Evolutionary conservation across 75 land plant species (phyloP), one percentile per base, ranked within the genome.

Genomic region (Pseudotsuga menziesii): DNA sequence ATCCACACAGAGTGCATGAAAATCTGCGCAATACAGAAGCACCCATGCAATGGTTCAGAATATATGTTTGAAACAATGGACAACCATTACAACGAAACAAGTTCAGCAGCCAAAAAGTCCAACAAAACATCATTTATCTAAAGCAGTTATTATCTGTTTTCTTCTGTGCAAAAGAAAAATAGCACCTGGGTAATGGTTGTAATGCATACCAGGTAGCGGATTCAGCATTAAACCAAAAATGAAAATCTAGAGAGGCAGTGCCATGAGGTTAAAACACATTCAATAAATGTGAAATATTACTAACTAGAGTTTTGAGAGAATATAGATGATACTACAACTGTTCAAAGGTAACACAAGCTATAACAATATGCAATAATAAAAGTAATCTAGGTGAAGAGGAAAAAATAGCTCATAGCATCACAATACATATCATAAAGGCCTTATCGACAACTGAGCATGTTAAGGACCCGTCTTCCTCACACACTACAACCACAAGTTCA

Each of bases 1-100:
- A 61, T 85, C 87, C 72, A 85, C 79, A 75, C 87, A 85, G 52
- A 56, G 63, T 55, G 79, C 67, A 35, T 85, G 87, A 58, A 85
- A 85, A 58, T 85, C 87, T 85, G 87, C 81, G 70, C 56, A 78
- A 58, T 41, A 41, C 41, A 69, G 48, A 69, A 69, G 48, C 25
- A 69, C 20, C 52, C 72, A 41, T 41, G 52, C 8, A 76, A 69
- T 11, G 35, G 23, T 69, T 69, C 48, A 69, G 72, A 41, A 41
- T 69, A 69, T 22, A 41, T n/a, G 41, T n/a, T 41, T 11, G n/a
- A 69, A 69, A 41, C 41, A 35, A 67, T 39, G 32, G 39, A 67
- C 71, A 36, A 19, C n/a, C 71, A 67, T 6, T 17, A 17, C 15
- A 11, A 36, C 11, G 23, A 41, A 69, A 69, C 52, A 69, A 20